Evolutionary conservation across 1,284 basidiomycete species (phyloP).

Genomic region (Rhodotorula sp.): DNA sequence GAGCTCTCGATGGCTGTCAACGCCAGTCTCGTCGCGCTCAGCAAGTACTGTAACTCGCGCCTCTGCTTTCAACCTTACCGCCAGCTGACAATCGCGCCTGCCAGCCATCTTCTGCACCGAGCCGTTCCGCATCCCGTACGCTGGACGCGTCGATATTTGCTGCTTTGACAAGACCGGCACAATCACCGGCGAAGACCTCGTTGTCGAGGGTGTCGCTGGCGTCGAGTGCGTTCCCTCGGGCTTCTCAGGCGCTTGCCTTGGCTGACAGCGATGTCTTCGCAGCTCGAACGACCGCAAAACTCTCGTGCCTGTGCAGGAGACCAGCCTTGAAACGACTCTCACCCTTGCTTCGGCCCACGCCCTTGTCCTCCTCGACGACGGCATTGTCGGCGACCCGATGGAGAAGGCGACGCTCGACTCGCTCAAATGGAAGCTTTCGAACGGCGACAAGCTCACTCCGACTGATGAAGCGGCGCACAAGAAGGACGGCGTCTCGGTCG

Average conservation of each 20-base stretch:
- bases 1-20: conserved; percentile 92
- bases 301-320: conserved; percentile 74
- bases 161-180: conserved; percentile 98
- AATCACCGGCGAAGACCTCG: conserved; percentile 91
- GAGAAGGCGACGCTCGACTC: conserved; percentile 94
- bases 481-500: conserved; percentile 54
- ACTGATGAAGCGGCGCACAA: conserved; percentile 37
- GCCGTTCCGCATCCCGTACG: conserved; percentile 90
- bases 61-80: neutral
- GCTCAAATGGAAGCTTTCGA: conserved; percentile 81
- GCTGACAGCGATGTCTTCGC: neutral
- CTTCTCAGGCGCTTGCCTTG: neutral
- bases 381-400: conserved; percentile 97
- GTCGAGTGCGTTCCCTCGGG: conserved; percentile 63
- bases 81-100: neutral
- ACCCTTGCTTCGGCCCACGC: conserved; percentile 94
- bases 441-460: conserved; percentile 70
- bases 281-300: conserved; percentile 55
- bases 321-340: conserved; percentile 72
- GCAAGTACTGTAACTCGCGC: conserved; percentile 74
- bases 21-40: conserved; percentile 84
- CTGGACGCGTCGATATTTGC: conserved; percentile 90
- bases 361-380: conserved; percentile 81
- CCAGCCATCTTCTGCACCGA: conserved; percentile 95
- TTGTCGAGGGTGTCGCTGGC: conserved; percentile 85